Conservation (phyloP, 345 rosid genomes). For the Anastatica hierochuntica region DNA sequence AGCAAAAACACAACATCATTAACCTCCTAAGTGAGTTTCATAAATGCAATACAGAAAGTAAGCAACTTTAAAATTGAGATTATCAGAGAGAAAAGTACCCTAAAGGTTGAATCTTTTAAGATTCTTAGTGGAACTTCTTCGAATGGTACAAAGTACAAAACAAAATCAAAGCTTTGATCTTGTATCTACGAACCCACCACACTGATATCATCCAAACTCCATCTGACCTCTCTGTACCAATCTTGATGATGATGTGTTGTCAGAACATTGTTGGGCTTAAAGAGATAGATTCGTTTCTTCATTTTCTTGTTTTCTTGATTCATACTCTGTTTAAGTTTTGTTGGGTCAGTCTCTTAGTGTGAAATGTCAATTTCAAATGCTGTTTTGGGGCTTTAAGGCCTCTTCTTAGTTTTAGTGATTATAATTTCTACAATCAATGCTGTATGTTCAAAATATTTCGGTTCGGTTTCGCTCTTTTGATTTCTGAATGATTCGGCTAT, state of each 20-base stretch:
- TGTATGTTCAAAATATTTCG: too few relatives aligned
- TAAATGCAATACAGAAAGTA: constrained; percentile 1
- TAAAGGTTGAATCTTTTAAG: constrained; percentile 20
- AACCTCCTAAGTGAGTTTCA: background rate
- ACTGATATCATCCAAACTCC: constrained; percentile 15
- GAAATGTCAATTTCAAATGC: constrained; percentile 1
- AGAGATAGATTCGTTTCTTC: background rate
- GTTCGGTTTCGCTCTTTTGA: too few relatives aligned
- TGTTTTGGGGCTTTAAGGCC: constrained; percentile 17
- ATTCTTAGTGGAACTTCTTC: constrained; percentile 7
- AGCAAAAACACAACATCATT: constrained; percentile 3
- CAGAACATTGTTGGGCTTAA: constrained; percentile 13
- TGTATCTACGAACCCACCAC: constrained; percentile 9
- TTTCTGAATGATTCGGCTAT: too few relatives aligned
- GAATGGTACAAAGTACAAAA: background rate
- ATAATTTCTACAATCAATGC: too few relatives aligned
- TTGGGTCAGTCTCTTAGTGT: constrained; percentile 5
- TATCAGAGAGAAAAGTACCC: constrained; percentile 4
- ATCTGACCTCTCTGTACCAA: background rate
- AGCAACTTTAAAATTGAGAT: background rate
- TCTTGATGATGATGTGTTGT: constrained; percentile 8
- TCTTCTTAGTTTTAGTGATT: background rate
- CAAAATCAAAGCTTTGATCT: constrained; percentile 2
- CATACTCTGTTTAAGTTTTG: background rate
- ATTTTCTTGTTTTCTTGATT: background rate